A percentile compares a stretch with the other conserved stretches of the same genome.
phyloP scores from a whole-genome alignment of 805 yeast species.

The Tetrapisispora arboricola region DNA sequence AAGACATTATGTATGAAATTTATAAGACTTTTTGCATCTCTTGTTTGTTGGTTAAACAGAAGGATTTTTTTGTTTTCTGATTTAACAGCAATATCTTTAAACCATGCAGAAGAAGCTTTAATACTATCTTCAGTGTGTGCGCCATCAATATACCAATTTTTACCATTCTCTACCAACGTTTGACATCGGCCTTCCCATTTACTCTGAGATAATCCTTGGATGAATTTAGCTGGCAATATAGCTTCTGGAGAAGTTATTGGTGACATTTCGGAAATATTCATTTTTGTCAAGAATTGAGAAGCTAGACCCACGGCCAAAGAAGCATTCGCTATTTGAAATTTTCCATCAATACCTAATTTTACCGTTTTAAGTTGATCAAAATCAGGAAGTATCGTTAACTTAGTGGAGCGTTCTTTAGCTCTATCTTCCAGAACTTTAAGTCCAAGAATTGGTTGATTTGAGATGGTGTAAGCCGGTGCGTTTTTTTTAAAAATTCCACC shows the following conservation, averaged over 20 bases:
- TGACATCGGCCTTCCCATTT: slow-evolving; percentile 98
- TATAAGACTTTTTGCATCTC: slow-evolving; percentile 67
- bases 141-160: slow-evolving; percentile 85
- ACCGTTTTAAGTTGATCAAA: slow-evolving; percentile 31
- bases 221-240: slow-evolving; percentile 36
- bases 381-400: slow-evolving; percentile 42
- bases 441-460: slow-evolving; percentile 45
- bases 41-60: slow-evolving; percentile 87
- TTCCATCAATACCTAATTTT: slow-evolving; percentile 68
- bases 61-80: slow-evolving; percentile 36
- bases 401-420: slow-evolving; percentile 53
- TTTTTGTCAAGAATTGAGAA: slow-evolving; percentile 42
- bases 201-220: slow-evolving; percentile 53
- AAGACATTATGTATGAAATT: slow-evolving; percentile 39
- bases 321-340: slow-evolving; percentile 78
- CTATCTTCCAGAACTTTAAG: slow-evolving; percentile 49
- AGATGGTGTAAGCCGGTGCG: slow-evolving; percentile 57
- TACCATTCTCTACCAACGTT: slow-evolving; percentile 37
- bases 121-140: slow-evolving; percentile 92
- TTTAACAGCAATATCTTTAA: slow-evolving; percentile 25
- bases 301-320: slow-evolving; percentile 74
- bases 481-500: slow-evolving; percentile 78
- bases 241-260: neutral
- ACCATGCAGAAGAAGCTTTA: slow-evolving; percentile 77
- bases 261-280: slow-evolving; percentile 31